Evolutionary conservation across 768 basidiomycete genomes (phyloP).

Genomic region (Collybiopsis confluens): DNA sequence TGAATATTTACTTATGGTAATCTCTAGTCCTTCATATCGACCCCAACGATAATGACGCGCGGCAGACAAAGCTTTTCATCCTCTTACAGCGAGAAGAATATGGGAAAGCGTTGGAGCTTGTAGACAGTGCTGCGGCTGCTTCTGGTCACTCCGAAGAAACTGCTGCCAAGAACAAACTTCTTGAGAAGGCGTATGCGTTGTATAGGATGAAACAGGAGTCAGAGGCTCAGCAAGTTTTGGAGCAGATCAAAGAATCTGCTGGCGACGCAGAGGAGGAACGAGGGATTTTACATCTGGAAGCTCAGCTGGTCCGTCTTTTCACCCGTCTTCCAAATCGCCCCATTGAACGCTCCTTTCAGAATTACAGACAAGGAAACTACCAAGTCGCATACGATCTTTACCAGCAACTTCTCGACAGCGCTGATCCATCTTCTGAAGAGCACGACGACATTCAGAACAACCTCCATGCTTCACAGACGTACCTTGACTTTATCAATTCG

Average conservation of each 20-base stretch:
- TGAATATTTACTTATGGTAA: conserved; percentile 9
- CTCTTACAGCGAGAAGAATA: conserved; percentile 87
- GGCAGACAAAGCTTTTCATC: conserved; percentile 82
- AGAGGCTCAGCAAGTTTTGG: conserved; percentile 57
- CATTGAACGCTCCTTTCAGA: conserved; percentile 35
- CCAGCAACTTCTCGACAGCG: conserved; percentile 73
- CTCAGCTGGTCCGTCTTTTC: conserved; percentile 67
- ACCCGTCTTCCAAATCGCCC: conserved; percentile 13
- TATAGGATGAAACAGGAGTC: conserved; percentile 79
- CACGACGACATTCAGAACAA: conserved; percentile 85
- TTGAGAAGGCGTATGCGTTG: conserved; percentile 79
- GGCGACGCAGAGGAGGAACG: conserved; percentile 36
- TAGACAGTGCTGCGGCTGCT: conserved; percentile 23
- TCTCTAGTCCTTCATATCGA: conserved; percentile 66
- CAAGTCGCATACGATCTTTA: conserved; percentile 72
- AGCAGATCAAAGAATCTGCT: conserved; percentile 37
- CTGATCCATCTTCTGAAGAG: conserved; percentile 78
- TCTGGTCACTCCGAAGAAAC: background rate
- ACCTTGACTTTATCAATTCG: conserved; percentile 79
- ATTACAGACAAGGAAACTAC: conserved; percentile 76
- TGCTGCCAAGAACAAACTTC: conserved; percentile 27
- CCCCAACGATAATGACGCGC: conserved; percentile 65
- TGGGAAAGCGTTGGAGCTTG: conserved; percentile 57
- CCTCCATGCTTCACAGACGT: conserved; percentile 73
- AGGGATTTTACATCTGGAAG: conserved; percentile 76